Evolutionary conservation across 352 stramenopile genomes (phyloP), one percentile per base, ranked within the genome.

Genomic region (Blastocystis sp.): DNA sequence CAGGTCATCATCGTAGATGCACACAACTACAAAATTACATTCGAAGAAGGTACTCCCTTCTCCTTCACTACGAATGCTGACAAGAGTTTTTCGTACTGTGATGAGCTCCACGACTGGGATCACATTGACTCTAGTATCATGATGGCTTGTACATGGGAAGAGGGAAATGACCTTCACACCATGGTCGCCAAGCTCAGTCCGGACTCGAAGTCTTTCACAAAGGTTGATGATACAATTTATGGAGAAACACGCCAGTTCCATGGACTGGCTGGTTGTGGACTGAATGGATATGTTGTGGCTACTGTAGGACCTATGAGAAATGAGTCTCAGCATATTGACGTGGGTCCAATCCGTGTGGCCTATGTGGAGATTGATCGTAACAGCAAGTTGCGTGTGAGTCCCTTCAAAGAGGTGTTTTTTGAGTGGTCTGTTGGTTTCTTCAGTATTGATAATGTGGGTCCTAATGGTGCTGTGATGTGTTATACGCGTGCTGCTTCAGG

Each of bases 401-500:
- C 9, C 14, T 56, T 29, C 14, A 78, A 39, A 21, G 29, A 21
- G n/a, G 2, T 61, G 9, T 6, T n/a, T 39, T 59, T 37, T 39
- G 32, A 39, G 21, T 59, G 16, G 71, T 61, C 71, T 27, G 24
- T 59, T 35, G 57, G 57, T 39, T 83, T 59, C 57, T 83, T 83
- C 57, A 42, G 29, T 35, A 27, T 83, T 21, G 71, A 83, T 29
- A 83, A 83, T 43, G 19, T 83, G 32, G 21, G 52, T 39, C 27
- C 16, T 16, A 65, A 69, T 21, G 57, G 57, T 9, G 57, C 57
- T n/a, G 52, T 83, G 52, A 83, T 83, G 57, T 83, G 57, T 52
- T 83, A 83, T 32, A 75, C 63, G 27, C 63, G 63, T 75, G n/a
- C 37, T 32, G 63, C 63, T 24, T 75, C 63, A 6, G 63, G 57